A percentile compares a stretch with the other conserved stretches of the same genome.
Evolutionary conservation across 352 stramenopile genomes (phyloP).

Genomic region (Globisporangium middletonii): DNA sequence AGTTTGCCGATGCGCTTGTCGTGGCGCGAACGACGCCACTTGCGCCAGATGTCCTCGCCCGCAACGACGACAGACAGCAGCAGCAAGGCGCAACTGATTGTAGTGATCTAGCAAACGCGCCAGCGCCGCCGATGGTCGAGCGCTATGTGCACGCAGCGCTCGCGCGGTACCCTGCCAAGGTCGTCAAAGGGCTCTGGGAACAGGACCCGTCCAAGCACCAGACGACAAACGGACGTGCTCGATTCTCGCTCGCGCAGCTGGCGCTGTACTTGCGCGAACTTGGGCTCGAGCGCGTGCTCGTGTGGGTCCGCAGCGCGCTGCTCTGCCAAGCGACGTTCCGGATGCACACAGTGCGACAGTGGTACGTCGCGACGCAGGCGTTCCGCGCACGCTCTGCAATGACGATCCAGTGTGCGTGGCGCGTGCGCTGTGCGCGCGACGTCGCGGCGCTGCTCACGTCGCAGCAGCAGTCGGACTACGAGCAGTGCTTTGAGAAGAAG

Average conservation of each 20-base stretch:
- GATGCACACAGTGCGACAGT: conserved; percentile 47
- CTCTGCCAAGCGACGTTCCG: conserved; percentile 49
- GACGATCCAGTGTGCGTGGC: conserved; percentile 57
- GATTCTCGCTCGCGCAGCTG: conserved; percentile 52
- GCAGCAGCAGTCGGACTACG: conserved; percentile 64
- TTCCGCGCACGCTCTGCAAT: conserved; percentile 28
- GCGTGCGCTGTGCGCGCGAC: conserved; percentile 29
- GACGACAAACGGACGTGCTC: neutral
- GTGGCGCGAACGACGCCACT: conserved; percentile 21
- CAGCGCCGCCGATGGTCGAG: conserved; percentile 10
- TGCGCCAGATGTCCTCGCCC: neutral
- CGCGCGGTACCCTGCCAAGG: conserved; percentile 26
- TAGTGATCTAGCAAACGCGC: no score
- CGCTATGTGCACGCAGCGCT: conserved; percentile 18
- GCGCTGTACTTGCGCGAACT: conserved; percentile 60
- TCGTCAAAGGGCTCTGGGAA: conserved; percentile 63
- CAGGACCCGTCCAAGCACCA: conserved; percentile 18
- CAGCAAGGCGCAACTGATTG: neutral
- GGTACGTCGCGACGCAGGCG: conserved; percentile 38
- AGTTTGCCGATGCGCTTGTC: neutral
- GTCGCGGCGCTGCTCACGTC: conserved; percentile 31
- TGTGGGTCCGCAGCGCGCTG: conserved; percentile 40
- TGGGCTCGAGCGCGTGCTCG: conserved; percentile 50
- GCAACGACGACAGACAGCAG: neutral
- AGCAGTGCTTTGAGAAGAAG: conserved; percentile 52